Percentiles rank a stretch among this genome's conserved stretches.
These are phyloP conservation scores for Yamadazyma trypodendri DNA, from an alignment of 1,139 yeast genomes.

Conservation along the genomic window DNA sequence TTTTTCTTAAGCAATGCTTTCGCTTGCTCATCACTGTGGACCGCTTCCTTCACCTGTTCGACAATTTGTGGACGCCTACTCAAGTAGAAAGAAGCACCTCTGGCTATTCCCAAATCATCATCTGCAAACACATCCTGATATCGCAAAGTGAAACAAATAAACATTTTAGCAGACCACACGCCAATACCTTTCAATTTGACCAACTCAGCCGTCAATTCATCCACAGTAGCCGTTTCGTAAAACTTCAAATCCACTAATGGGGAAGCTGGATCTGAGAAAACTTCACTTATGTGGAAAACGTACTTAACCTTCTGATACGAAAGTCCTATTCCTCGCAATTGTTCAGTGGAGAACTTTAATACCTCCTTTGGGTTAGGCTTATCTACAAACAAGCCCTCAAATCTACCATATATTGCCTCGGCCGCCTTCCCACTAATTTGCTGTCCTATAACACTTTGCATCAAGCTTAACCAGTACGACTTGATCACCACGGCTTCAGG, in stretches of 20 bases:
- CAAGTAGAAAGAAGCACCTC: slow-evolving; percentile 72
- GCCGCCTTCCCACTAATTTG: slow-evolving; percentile 90
- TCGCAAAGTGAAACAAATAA: slow-evolving; percentile 65
- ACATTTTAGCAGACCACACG: slow-evolving; percentile 91
- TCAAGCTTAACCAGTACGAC: slow-evolving; percentile 40
- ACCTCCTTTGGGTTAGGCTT: slow-evolving; percentile 56
- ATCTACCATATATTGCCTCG: slow-evolving; percentile 52
- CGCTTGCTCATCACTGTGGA: slow-evolving; percentile 28
- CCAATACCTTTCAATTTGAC: slow-evolving; percentile 77
- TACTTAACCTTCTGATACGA: slow-evolving; percentile 71
- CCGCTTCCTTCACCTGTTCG: slow-evolving; percentile 36
- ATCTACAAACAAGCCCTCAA: slow-evolving; percentile 35
- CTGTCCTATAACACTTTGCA: slow-evolving; percentile 62
- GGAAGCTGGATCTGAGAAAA: slow-evolving; percentile 42
- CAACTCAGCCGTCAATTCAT: slow-evolving; percentile 55
- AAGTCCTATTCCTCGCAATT: slow-evolving; percentile 63
- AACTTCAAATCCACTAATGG: slow-evolving; percentile 40
- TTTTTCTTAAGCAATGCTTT: slow-evolving; percentile 30
- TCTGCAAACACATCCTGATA: slow-evolving; percentile 71
- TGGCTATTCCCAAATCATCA: slow-evolving; percentile 81
- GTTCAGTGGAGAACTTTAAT: slow-evolving; percentile 38
- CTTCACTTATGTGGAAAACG: slow-evolving; percentile 57
- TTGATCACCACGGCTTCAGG: slow-evolving; percentile 28
- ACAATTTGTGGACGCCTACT: slow-evolving; percentile 53
- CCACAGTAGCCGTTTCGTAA: slow-evolving; percentile 33